These are phyloP conservation scores for Trypanosoma lewisi DNA, from an alignment of 208 protist species.

Conservation along the genomic window DNA sequence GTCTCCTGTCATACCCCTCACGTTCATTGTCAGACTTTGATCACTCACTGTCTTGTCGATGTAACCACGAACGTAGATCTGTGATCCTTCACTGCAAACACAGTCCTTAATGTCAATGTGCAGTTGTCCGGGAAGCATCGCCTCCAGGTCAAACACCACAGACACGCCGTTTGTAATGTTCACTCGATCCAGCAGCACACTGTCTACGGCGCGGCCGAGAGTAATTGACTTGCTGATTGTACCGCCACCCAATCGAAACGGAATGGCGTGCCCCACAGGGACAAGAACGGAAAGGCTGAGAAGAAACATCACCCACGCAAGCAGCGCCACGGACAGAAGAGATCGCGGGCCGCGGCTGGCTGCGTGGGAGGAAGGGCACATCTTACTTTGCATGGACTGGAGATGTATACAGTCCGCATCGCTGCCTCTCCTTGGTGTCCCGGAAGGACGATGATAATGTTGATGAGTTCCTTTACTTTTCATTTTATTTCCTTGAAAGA, in stretches of 20 bases:
- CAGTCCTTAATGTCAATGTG: conserved; percentile 14
- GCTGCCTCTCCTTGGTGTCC: too few species aligned
- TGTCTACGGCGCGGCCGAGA: conserved; percentile 12
- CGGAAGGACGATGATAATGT: too few species aligned
- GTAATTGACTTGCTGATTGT: conserved; percentile 7
- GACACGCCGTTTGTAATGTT: conserved; percentile 5
- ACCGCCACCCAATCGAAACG: conserved; percentile 6
- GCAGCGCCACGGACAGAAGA: not conserved
- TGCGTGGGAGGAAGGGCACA: not conserved
- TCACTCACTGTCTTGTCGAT: not conserved
- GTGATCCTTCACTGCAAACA: conserved; percentile 13
- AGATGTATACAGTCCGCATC: not conserved
- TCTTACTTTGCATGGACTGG: not conserved
- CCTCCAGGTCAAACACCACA: conserved; percentile 20
- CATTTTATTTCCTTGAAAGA: too few species aligned
- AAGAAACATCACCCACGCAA: not conserved
- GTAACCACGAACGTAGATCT: conserved; percentile 21
- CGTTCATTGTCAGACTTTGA: conserved; percentile 5
- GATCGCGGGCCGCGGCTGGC: not conserved
- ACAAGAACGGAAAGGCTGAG: not conserved
- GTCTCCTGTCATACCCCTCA: not conserved
- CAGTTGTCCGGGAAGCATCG: conserved; percentile 14
- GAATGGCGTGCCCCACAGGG: conserved; percentile 9
- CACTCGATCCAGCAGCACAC: conserved; percentile 9
- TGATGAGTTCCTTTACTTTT: too few species aligned